phyloP scores from a whole-genome alignment of 345 rosid genomes.

The Salix udensis region DNA sequence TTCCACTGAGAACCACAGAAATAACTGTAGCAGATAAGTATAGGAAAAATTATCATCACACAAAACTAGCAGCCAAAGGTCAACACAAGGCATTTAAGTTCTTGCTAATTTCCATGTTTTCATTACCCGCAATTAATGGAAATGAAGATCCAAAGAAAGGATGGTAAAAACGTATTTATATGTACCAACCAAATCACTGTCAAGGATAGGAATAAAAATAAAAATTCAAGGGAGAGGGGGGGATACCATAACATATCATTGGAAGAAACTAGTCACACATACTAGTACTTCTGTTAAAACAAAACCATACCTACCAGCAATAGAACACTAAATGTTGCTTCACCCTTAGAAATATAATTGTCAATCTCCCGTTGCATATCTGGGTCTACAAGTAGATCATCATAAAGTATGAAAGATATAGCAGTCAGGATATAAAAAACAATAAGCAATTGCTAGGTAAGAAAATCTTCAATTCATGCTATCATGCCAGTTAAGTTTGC shows the following conservation, averaged over 20 bases:
- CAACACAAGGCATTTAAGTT: no score
- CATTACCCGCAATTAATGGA: no score
- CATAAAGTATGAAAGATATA: slow-evolving; percentile 14
- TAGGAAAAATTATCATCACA: no score
- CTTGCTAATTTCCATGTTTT: no score
- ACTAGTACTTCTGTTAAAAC: not conserved
- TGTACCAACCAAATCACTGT: no score
- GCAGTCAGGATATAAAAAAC: not conserved
- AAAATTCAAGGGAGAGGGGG: no score
- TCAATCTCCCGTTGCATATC: slow-evolving; percentile 80
- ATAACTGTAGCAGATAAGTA: no score
- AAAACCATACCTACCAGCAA: slow-evolving; percentile 53
- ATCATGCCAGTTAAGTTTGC: not conserved
- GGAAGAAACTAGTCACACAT: not conserved
- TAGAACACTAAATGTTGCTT: slow-evolving; percentile 58
- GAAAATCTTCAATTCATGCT: not conserved
- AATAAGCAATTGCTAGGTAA: not conserved
- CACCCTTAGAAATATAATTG: slow-evolving; percentile 52
- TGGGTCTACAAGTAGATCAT: slow-evolving; percentile 45
- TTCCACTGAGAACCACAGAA: no score
- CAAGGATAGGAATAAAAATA: no score
- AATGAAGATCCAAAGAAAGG: no score
- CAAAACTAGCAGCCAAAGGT: no score
- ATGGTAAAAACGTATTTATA: no score
- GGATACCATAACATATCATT: not conserved